Conservation (phyloP, 352 stramenopile genomes). For the Albugo laibachii region DNA sequence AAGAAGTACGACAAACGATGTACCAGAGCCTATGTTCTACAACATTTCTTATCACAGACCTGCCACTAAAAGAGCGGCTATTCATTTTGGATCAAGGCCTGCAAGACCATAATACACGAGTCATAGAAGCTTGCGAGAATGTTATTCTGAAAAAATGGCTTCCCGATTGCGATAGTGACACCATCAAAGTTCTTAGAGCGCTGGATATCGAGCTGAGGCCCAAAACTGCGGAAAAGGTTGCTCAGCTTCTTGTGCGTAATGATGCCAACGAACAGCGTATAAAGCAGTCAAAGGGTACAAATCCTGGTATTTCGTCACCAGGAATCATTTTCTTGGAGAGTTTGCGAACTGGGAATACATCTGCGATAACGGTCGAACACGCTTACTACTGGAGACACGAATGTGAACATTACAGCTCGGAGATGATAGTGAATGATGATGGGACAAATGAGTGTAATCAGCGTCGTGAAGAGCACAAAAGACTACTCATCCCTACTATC, state of each 20-base stretch:
- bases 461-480: conserved; percentile 15
- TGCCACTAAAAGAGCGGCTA: conserved; percentile 39
- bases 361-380: conserved; percentile 20
- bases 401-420: conserved; percentile 36
- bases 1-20: conserved; percentile 34
- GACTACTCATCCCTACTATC: conserved; percentile 31
- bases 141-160: conserved; percentile 62
- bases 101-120: conserved; percentile 31
- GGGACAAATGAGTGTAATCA: conserved; percentile 25
- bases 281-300: conserved; percentile 2
- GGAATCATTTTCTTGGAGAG: conserved; percentile 16
- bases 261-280: conserved; percentile 4
- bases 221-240: conserved; percentile 24
- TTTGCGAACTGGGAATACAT: conserved; percentile 18
- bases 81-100: conserved; percentile 58
- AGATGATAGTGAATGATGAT: neutral
- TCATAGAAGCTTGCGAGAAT: conserved; percentile 32
- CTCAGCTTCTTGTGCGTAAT: conserved; percentile 20
- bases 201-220: conserved; percentile 46
- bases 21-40: conserved; percentile 30
- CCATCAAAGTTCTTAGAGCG: conserved; percentile 7
- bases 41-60: conserved; percentile 22
- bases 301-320: conserved; percentile 10
- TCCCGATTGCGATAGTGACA: conserved; percentile 23
- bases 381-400: conserved; percentile 71